A percentile compares a stretch with the other conserved stretches of the same genome.
These are phyloP conservation scores for Kodamaea sp. DNA, from an alignment of 1,139 yeast species.

Conservation along the genomic window DNA sequence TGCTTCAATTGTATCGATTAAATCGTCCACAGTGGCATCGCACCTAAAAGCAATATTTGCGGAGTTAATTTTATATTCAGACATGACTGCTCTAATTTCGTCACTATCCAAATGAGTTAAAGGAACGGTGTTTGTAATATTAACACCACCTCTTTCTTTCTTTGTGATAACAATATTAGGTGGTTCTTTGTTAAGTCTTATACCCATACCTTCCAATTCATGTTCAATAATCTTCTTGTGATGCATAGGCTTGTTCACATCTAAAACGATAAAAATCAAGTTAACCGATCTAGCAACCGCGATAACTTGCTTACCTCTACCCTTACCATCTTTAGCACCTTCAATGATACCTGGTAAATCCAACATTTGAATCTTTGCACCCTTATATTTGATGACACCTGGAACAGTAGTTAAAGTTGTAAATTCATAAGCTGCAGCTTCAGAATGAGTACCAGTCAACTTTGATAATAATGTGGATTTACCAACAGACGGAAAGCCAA, in stretches of 20 bases:
- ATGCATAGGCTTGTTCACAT: constrained; percentile 91
- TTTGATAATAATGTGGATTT: constrained; percentile 83
- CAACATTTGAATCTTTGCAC: constrained; percentile 96
- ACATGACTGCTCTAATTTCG: constrained; percentile 93
- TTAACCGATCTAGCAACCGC: constrained; percentile 98
- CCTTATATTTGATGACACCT: constrained; percentile 91
- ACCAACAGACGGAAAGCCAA: constrained; percentile 99
- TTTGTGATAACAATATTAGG: constrained; percentile 89
- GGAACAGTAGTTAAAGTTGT: constrained; percentile 97
- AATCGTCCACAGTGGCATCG: constrained; percentile 95
- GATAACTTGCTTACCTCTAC: constrained; percentile 98
- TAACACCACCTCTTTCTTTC: constrained; percentile 94
- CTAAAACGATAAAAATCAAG: constrained; percentile 85
- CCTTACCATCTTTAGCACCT: constrained; percentile 98
- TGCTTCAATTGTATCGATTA: constrained; percentile 90
- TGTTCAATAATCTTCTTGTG: constrained; percentile 91
- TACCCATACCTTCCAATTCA: constrained; percentile 96
- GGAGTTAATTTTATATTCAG: constrained; percentile 89
- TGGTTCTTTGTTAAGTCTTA: constrained; percentile 83
- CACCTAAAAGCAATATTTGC: constrained; percentile 97
- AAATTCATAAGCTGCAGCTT: constrained; percentile 96
- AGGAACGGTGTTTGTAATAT: constrained; percentile 90
- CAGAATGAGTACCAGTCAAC: constrained; percentile 93
- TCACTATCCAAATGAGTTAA: constrained; percentile 87
- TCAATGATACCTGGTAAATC: constrained; percentile 98